Conservation (phyloP, 2,329 filamentous ascomycete genomes). For the Fusarium liriodendri region DNA sequence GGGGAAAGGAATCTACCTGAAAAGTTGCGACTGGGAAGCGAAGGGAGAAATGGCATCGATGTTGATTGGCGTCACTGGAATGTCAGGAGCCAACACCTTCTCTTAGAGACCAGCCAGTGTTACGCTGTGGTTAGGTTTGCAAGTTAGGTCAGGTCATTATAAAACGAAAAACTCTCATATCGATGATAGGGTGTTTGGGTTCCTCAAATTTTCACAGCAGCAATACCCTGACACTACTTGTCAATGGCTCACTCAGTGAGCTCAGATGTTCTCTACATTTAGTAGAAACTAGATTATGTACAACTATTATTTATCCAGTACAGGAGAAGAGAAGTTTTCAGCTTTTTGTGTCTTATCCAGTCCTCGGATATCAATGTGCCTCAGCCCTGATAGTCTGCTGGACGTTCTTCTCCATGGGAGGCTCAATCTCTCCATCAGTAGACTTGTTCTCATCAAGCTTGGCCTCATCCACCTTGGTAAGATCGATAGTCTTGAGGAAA, state of each 20-base stretch:
- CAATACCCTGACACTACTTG: neutral
- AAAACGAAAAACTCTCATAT: neutral
- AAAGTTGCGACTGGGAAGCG: no score
- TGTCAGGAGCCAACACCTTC: neutral
- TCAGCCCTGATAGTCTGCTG: slow-evolving; percentile 1
- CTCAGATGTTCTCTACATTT: neutral
- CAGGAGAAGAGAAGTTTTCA: neutral
- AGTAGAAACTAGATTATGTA: neutral
- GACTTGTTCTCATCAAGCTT: slow-evolving; percentile 26
- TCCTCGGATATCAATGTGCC: neutral
- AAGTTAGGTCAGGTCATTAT: no score
- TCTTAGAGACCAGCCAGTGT: neutral
- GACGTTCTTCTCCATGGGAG: neutral
- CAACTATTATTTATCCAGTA: neutral
- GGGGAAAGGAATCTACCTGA: neutral
- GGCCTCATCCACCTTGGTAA: slow-evolving; percentile 28
- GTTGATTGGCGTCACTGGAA: neutral
- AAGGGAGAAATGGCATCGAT: no score
- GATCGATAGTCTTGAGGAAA: slow-evolving; percentile 38
- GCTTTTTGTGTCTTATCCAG: neutral
- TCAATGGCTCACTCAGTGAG: neutral
- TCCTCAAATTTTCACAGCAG: neutral
- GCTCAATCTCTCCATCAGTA: slow-evolving; percentile 2
- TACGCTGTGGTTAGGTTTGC: neutral
- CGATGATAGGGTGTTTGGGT: neutral